Conservation (phyloP, 2,329 filamentous ascomycete genomes). For the Annulohypoxylon truncatum region DNA sequence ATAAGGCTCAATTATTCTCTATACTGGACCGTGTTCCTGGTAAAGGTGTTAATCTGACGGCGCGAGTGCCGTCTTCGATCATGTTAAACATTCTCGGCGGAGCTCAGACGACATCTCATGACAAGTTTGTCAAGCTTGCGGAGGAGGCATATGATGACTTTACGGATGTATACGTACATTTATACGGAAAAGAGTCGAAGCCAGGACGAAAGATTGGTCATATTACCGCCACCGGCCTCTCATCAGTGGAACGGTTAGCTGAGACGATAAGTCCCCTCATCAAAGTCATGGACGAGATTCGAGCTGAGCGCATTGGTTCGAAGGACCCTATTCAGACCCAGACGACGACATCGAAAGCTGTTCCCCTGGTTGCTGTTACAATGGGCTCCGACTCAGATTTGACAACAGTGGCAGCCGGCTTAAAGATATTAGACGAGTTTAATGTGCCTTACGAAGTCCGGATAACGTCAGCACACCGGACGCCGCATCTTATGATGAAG, state of each 20-base stretch:
- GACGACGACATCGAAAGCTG: slow-evolving; percentile 43
- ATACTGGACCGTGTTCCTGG: slow-evolving; percentile 76
- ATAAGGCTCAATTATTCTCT: slow-evolving; percentile 86
- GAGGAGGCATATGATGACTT: slow-evolving; percentile 57
- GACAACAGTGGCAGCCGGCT: slow-evolving; percentile 71
- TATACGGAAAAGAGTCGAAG: slow-evolving; percentile 92
- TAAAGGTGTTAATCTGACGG: slow-evolving; percentile 65
- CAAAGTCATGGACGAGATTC: slow-evolving; percentile 69
- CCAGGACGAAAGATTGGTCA: slow-evolving; percentile 96
- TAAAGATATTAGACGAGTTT: slow-evolving; percentile 76
- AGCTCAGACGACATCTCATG: slow-evolving; percentile 71
- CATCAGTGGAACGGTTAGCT: slow-evolving; percentile 72
- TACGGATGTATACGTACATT: slow-evolving; percentile 73
- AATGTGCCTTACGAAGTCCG: slow-evolving; percentile 76
- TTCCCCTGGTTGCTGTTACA: slow-evolving; percentile 77
- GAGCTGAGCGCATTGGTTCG: slow-evolving; percentile 62
- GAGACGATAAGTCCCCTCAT: slow-evolving; percentile 75
- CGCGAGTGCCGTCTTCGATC: slow-evolving; percentile 71
- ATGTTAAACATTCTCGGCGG: slow-evolving; percentile 87
- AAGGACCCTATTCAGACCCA: slow-evolving; percentile 47
- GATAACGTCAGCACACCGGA: slow-evolving; percentile 85
- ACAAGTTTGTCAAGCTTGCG: slow-evolving; percentile 60
- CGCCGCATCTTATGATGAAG: slow-evolving; percentile 75
- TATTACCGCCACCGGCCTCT: slow-evolving; percentile 80
- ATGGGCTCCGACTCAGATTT: slow-evolving; percentile 89